These are phyloP conservation scores for Cladosporium colombiae DNA, from an alignment of 2,329 filamentous ascomycete genomes.

Conservation along the genomic window DNA sequence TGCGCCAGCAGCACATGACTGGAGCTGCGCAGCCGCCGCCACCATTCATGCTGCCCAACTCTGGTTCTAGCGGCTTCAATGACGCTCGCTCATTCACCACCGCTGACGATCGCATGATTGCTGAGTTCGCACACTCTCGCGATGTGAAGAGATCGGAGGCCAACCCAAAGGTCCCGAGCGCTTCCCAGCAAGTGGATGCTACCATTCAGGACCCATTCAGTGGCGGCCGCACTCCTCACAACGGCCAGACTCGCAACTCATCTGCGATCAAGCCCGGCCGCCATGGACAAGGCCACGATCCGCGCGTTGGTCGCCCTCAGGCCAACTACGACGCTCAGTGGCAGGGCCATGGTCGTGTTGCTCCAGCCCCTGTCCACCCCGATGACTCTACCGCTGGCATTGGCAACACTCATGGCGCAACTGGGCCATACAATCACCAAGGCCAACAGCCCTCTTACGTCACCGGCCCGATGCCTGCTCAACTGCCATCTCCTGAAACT, in stretches of 20 bases:
- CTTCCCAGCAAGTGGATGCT: not conserved
- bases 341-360: not conserved
- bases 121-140: slow-evolving; percentile 5
- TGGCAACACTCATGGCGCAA: not conserved
- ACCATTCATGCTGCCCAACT: not conserved
- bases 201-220: not conserved
- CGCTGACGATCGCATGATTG: slow-evolving; percentile 13
- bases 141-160: not conserved
- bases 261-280: not conserved
- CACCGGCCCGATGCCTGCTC: not conserved
- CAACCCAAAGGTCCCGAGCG: not conserved
- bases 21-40: not conserved
- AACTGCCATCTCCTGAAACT: slow-evolving; percentile 7
- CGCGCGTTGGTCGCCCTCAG: not conserved
- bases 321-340: not conserved
- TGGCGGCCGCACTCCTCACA: not conserved
- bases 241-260: not conserved
- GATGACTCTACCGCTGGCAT: not conserved
- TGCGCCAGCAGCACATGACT: not conserved
- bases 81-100: slow-evolving; percentile 8
- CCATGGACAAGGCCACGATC: not conserved
- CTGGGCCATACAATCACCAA: not conserved
- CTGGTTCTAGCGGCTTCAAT: not conserved
- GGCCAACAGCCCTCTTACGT: not conserved
- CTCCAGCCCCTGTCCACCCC: not conserved